Percentiles rank a stretch among this genome's conserved stretches.
Evolutionary conservation across 129 eudicot genomes (phyloP).

Genomic region (Ambrosia artemisiifolia): DNA sequence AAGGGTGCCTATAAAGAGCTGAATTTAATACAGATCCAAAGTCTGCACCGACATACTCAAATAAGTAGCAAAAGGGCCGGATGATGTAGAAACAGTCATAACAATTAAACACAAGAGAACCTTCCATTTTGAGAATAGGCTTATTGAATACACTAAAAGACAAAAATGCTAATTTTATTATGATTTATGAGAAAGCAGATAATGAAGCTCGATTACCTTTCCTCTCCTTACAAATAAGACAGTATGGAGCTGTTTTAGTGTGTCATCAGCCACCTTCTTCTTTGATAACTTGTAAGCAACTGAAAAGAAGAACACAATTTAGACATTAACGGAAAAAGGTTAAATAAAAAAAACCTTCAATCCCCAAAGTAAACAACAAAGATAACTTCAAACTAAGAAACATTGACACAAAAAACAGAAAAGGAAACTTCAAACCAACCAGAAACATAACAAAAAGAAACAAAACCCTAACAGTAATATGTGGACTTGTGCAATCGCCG

Average conservation of each 20-base stretch:
- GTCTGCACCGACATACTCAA: slow-evolving; percentile 2
- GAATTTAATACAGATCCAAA: slow-evolving; percentile 9
- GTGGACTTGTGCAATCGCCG: background rate
- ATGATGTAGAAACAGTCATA: background rate
- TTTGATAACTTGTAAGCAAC: slow-evolving; percentile 82
- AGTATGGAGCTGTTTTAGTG: slow-evolving; percentile 72
- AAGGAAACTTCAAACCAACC: background rate
- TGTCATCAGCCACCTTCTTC: slow-evolving; percentile 67
- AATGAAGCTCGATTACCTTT: slow-evolving; percentile 53
- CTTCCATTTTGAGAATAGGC: background rate
- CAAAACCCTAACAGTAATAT: background rate
- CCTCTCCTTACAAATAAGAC: slow-evolving; percentile 86
- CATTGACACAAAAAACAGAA: background rate
- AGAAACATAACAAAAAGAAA: background rate
- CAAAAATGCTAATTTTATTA: background rate
- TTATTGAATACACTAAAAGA: slow-evolving; percentile 2
- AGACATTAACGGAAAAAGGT: slow-evolving; percentile 6
- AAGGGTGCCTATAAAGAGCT: slow-evolving; percentile 5
- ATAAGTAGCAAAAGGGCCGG: background rate
- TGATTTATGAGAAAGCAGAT: background rate
- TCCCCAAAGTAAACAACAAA: background rate
- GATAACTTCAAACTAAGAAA: background rate
- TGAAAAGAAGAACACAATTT: slow-evolving; percentile 33
- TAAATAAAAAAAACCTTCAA: background rate
- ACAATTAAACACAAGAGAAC: background rate